Base-by-base conservation (phyloP, 1,284 basidiomycete genomes). In the Trichosporon sp. region DNA sequence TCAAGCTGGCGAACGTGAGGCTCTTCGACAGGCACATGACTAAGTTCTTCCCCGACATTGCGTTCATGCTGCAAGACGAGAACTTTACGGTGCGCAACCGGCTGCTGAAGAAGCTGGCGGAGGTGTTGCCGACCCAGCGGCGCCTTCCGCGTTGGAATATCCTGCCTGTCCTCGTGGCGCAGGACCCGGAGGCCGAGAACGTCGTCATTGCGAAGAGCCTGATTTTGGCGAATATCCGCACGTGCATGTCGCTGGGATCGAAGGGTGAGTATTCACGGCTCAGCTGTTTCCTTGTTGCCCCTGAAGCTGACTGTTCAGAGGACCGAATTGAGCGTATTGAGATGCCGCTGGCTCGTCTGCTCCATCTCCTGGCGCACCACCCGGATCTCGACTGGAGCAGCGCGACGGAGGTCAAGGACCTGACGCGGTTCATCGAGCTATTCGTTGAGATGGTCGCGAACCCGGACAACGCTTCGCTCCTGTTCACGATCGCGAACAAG, bases 331-430 rank as follows among this genome's bases (percentile, higher is more conserved):
- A 87, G 25, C 80, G 86, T 56, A 85, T 95, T 63, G 95, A 98
- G 74, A 81, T 89, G 64, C 86, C 89, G 1, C 90, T 98, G 71
- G 86, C 94, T 32, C 88, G 94, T 4, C 81, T 98, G 14, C 82
- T 99, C 5, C 90, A 95, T 73, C 78, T 95, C 0, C 83, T 99
- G 2, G 90, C 94, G 0, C 93, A 96, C 75, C 95, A 99, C 79
- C 95, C 95, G 27, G 65, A 64, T 56, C 65, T 70, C 59, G 73
- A 71, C 37, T 70, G 69, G 52, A 81, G 83, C 21, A 81, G 71
- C 31, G 61, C 69, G 46, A 87, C 88, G 57, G 86, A 86, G 32
- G 76, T 92, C 29, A 83, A 86, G 52, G 89, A 89, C 67, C 86
- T 89, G 69, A 86, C 88, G 4, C 89, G 88, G 88, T 96, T 97